Percentiles rank a stretch among this genome's conserved stretches.
phyloP scores from a whole-genome alignment of 352 stramenopile genomes.

The Nothophytophthora sp. region DNA sequence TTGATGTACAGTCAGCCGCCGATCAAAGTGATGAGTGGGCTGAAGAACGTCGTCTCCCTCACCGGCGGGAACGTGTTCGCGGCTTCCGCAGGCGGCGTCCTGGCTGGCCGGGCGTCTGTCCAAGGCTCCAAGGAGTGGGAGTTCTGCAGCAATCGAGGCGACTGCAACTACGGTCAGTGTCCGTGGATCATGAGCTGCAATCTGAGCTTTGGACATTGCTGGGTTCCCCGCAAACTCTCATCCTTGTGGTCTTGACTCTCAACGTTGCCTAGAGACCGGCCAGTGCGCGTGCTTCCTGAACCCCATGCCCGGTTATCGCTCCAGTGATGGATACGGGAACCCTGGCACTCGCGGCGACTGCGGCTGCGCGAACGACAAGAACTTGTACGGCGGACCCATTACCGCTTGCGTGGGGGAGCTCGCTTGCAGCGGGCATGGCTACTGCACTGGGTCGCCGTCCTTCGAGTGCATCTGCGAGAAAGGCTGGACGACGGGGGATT shows the following conservation, averaged over 20 bases:
- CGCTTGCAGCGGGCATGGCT: slow-evolving; percentile 73
- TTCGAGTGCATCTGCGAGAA: slow-evolving; percentile 62
- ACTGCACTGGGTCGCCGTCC: slow-evolving; percentile 55
- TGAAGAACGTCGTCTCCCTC: slow-evolving; percentile 37
- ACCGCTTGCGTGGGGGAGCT: slow-evolving; percentile 62
- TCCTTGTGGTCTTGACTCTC: not conserved
- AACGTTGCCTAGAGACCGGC: slow-evolving; percentile 30
- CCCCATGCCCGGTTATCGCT: slow-evolving; percentile 81
- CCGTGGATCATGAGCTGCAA: no score
- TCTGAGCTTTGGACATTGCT: not conserved
- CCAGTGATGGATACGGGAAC: slow-evolving; percentile 87
- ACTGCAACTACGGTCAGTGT: slow-evolving; percentile 67
- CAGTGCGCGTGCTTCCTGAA: slow-evolving; percentile 56
- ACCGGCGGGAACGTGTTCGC: slow-evolving; percentile 55
- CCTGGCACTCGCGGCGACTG: slow-evolving; percentile 90
- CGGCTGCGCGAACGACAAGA: slow-evolving; percentile 84
- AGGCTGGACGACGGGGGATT: slow-evolving; percentile 69
- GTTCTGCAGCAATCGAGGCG: slow-evolving; percentile 87
- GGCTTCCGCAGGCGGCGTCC: slow-evolving; percentile 33
- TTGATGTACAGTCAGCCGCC: slow-evolving; percentile 65
- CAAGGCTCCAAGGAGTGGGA: slow-evolving; percentile 90
- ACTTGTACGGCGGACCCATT: slow-evolving; percentile 68
- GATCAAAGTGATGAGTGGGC: slow-evolving; percentile 51
- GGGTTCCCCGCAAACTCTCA: no score
- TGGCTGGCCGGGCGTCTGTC: slow-evolving; percentile 50